Conservation (phyloP, 1,139 yeast genomes). For the Scheffersomyces cryptocercus region DNA sequence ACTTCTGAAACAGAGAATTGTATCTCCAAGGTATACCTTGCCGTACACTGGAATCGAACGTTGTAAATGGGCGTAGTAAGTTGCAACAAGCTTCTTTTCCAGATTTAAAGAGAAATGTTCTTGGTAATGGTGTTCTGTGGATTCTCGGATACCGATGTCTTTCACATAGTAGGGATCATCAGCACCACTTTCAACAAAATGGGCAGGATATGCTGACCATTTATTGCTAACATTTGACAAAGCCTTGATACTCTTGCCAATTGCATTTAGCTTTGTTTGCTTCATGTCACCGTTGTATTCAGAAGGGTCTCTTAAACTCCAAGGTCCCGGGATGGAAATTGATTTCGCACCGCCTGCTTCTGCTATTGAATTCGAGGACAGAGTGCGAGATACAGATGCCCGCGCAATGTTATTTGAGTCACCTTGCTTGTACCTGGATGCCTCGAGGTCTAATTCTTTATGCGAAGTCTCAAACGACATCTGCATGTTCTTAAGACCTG, state of each 20-base stretch:
- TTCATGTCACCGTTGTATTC: slow-evolving; percentile 16
- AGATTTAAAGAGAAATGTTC: slow-evolving; percentile 64
- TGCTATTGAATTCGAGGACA: background rate
- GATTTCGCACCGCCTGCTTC: slow-evolving; percentile 1
- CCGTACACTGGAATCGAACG: slow-evolving; percentile 81
- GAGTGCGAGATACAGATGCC: too few relatives aligned
- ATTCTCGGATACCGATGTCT: slow-evolving; percentile 41
- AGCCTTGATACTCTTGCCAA: slow-evolving; percentile 31
- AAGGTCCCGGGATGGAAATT: slow-evolving; percentile 21
- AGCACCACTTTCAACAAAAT: slow-evolving; percentile 43
- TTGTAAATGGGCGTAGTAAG: slow-evolving; percentile 71
- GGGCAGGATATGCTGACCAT: slow-evolving; percentile 67
- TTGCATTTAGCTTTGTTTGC: slow-evolving; percentile 16
- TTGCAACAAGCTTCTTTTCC: slow-evolving; percentile 56
- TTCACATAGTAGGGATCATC: slow-evolving; percentile 51
- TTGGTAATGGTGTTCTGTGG: slow-evolving; percentile 56
- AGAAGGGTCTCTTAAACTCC: slow-evolving; percentile 31
- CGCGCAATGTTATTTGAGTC: background rate
- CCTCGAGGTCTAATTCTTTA: slow-evolving; percentile 24
- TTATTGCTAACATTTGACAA: slow-evolving; percentile 47
- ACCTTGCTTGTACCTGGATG: slow-evolving; percentile 21
- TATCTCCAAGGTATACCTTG: slow-evolving; percentile 69
- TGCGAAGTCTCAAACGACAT: slow-evolving; percentile 37
- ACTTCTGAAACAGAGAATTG: slow-evolving; percentile 74
- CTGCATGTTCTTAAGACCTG: slow-evolving; percentile 31